Evolutionary conservation across 768 basidiomycete species (phyloP).

Genomic region (Ramaria rubella): DNA sequence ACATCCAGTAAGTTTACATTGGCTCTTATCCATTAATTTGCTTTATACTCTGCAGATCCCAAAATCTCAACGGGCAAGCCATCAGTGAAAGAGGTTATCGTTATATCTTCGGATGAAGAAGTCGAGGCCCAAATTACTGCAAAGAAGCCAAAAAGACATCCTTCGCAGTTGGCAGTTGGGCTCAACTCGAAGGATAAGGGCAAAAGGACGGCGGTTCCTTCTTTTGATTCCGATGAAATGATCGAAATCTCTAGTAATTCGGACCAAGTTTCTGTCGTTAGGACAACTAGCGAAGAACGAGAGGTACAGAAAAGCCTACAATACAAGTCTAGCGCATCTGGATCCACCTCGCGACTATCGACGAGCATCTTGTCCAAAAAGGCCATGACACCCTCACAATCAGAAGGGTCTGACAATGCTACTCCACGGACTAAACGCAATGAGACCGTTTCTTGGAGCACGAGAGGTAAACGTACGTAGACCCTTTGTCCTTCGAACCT

Average conservation of each 20-base stretch:
- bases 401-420: neutral
- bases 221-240: neutral
- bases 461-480: neutral
- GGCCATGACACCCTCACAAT: neutral
- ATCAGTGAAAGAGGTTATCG: neutral
- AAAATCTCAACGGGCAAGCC: neutral
- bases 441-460: neutral
- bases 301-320: neutral
- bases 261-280: neutral
- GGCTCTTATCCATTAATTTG: neutral
- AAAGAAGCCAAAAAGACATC: neutral
- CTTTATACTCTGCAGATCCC: neutral
- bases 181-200: neutral
- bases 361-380: neutral
- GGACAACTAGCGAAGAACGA: neutral
- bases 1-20: neutral
- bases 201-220: neutral
- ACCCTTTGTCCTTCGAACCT: neutral
- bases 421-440: neutral
- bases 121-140: neutral
- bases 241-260: neutral
- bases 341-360: neutral
- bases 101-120: conserved; percentile 2
- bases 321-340: neutral
- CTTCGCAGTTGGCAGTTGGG: neutral